A percentile compares a stretch with the other conserved stretches of the same genome.
Conservation (phyloP, 2,329 filamentous ascomycete genomes). For the Xylariaceae sp. region DNA sequence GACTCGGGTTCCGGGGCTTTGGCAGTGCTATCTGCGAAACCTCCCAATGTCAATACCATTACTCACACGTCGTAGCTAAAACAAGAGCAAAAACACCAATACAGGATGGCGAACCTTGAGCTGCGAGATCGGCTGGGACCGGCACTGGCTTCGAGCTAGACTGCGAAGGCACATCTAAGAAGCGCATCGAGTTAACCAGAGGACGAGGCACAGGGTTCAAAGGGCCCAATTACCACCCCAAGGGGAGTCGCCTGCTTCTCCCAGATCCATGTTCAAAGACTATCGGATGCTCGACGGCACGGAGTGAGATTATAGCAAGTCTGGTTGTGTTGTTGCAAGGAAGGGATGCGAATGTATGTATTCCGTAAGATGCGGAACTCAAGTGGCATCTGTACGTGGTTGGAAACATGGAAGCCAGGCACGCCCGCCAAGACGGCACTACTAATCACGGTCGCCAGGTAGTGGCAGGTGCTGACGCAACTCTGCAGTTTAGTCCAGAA, state of each 20-base stretch:
- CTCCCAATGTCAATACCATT: constrained; percentile 13
- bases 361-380: neutral
- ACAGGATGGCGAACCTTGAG: constrained; percentile 22
- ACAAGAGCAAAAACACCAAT: neutral
- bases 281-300: constrained; percentile 8
- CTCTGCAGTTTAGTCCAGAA: neutral
- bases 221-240: constrained; percentile 38
- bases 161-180: constrained; percentile 39
- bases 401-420: neutral
- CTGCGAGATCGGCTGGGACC: constrained; percentile 19
- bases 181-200: constrained; percentile 15
- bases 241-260: constrained; percentile 40
- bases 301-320: constrained; percentile 1
- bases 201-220: constrained; percentile 9
- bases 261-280: constrained; percentile 38
- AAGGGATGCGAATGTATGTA: neutral
- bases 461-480: neutral
- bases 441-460: neutral
- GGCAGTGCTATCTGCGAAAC: constrained; percentile 20
- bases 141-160: constrained; percentile 29
- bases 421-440: constrained; percentile 2
- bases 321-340: constrained; percentile 11
- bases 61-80: neutral
- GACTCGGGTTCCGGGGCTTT: constrained; percentile 28
- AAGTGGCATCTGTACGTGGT: neutral